These are phyloP conservation scores for Blastomyces parvus DNA, from an alignment of 2,329 filamentous ascomycete genomes.

Conservation along the genomic window DNA sequence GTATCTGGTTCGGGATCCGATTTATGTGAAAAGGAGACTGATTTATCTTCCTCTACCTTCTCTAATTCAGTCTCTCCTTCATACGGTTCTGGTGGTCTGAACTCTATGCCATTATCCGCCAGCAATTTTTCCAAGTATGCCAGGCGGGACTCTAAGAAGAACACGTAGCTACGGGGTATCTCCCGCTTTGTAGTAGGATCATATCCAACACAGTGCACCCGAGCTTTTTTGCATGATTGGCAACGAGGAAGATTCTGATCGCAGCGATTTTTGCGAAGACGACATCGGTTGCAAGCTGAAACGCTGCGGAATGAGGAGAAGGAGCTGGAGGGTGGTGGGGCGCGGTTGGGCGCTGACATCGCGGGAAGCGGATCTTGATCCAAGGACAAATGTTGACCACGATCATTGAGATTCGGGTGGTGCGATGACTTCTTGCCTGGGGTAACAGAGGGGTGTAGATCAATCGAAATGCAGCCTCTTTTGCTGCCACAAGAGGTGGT, in stretches of 20 bases:
- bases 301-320: constrained; percentile 65
- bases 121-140: constrained; percentile 73
- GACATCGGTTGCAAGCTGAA: constrained; percentile 87
- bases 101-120: constrained; percentile 57
- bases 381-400: constrained; percentile 10
- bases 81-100: constrained; percentile 60
- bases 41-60: neutral
- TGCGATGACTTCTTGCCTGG: constrained; percentile 11
- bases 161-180: constrained; percentile 87
- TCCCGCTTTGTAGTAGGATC: constrained; percentile 94
- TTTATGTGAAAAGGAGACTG: neutral
- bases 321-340: constrained; percentile 19
- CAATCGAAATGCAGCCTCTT: constrained; percentile 27
- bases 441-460: constrained; percentile 17
- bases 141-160: constrained; percentile 82
- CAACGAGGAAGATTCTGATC: constrained; percentile 89
- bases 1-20: neutral
- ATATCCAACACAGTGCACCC: constrained; percentile 84
- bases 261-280: constrained; percentile 86
- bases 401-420: constrained; percentile 13
- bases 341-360: constrained; percentile 14
- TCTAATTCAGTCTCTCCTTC: constrained; percentile 37
- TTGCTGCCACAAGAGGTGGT: constrained; percentile 29
- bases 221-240: constrained; percentile 85
- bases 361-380: constrained; percentile 12